These are phyloP conservation scores for Colletotrichum ledebouriae DNA, from an alignment of 2,329 filamentous ascomycete genomes.

Conservation along the genomic window DNA sequence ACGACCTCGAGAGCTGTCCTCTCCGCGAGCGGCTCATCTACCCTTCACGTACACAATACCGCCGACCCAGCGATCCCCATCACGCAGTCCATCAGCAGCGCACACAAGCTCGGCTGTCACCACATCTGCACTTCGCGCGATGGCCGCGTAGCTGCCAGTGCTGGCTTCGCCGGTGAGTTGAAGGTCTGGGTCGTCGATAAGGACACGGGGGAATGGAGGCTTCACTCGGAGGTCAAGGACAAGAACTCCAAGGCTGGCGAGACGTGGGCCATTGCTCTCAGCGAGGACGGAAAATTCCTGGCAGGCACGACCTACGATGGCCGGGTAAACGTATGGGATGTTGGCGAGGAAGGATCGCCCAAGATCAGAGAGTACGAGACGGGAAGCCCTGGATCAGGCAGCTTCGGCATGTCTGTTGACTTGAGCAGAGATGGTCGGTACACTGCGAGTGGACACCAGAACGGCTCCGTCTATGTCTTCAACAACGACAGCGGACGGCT, in stretches of 20 bases:
- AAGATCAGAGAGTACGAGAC: slow-evolving; percentile 91
- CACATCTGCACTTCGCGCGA: slow-evolving; percentile 81
- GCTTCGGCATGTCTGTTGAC: slow-evolving; percentile 91
- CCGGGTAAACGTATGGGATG: slow-evolving; percentile 89
- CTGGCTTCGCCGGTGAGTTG: slow-evolving; percentile 90
- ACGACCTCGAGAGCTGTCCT: slow-evolving; percentile 80
- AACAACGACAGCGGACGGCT: slow-evolving; percentile 91
- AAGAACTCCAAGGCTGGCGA: slow-evolving; percentile 73
- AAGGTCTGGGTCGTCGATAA: slow-evolving; percentile 81
- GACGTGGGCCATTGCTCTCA: slow-evolving; percentile 90
- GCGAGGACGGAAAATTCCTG: slow-evolving; percentile 84
- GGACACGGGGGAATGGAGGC: slow-evolving; percentile 67
- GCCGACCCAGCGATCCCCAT: slow-evolving; percentile 79
- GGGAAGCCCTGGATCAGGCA: slow-evolving; percentile 76
- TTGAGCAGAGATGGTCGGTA: slow-evolving; percentile 83
- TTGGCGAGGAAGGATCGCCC: slow-evolving; percentile 65
- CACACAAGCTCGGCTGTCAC: slow-evolving; percentile 91
- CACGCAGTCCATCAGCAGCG: slow-evolving; percentile 81
- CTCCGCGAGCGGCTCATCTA: slow-evolving; percentile 87
- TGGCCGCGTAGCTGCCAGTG: slow-evolving; percentile 81
- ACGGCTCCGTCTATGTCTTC: slow-evolving; percentile 93
- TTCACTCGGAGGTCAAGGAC: slow-evolving; percentile 60
- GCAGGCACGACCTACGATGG: slow-evolving; percentile 92
- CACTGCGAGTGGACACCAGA: slow-evolving; percentile 93
- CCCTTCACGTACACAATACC: slow-evolving; percentile 84